Conservation (phyloP, 176 grass and related monocot species). For the Rhipidocladum racemiflorum region DNA sequence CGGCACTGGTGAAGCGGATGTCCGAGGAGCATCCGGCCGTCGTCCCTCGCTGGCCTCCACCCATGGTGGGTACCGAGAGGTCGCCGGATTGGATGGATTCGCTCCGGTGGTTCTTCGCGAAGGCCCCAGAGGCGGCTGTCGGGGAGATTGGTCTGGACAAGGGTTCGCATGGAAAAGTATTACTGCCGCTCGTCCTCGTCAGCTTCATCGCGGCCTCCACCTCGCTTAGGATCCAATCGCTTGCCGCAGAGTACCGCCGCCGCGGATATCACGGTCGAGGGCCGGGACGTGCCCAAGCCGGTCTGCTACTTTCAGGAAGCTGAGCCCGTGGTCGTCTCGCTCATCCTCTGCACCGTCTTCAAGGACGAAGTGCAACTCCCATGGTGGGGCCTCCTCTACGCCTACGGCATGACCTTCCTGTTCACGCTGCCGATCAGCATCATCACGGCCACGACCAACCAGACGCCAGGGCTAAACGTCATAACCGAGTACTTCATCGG, state of each 20-base stretch:
- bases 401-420: constrained; percentile 71
- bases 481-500: constrained; percentile 85
- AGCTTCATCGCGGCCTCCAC: no score
- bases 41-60: no score
- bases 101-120: constrained; percentile 50
- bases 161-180: no score
- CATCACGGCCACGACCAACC: constrained; percentile 77
- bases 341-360: constrained; percentile 63
- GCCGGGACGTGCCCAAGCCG: constrained; percentile 77
- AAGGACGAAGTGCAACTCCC: constrained; percentile 72
- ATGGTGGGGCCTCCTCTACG: constrained; percentile 77
- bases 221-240: no score
- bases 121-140: constrained; percentile 62
- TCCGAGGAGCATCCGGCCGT: no score
- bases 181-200: no score
- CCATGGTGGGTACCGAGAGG: constrained; percentile 72
- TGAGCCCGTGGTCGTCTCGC: constrained; percentile 35
- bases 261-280: constrained; percentile 71
- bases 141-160: no score
- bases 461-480: constrained; percentile 89
- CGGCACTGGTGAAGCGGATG: no score
- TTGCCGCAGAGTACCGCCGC: constrained; percentile 55
- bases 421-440: constrained; percentile 85
- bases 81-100: constrained; percentile 72
- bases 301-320: constrained; percentile 86